phyloP scores from a whole-genome alignment of 2,329 filamentous ascomycete species.

The Xylaria sp. region DNA sequence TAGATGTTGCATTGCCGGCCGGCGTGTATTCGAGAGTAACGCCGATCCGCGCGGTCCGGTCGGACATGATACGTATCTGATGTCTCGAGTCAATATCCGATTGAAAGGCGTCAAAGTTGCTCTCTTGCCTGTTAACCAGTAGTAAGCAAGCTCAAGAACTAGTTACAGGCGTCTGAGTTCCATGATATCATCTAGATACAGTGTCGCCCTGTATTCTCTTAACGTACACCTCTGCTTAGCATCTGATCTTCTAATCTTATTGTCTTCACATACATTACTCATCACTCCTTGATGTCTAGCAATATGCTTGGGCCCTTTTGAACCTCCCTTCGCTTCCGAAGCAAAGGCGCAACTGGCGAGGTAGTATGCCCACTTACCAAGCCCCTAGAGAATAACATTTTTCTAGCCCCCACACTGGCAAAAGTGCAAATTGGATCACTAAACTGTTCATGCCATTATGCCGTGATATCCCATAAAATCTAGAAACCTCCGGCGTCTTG shows the following conservation, averaged over 20 bases:
- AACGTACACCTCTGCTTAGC: neutral
- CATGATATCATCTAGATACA: neutral
- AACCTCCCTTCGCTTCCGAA: neutral
- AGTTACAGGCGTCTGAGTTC: neutral
- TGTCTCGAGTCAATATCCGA: neutral
- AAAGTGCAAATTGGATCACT: neutral
- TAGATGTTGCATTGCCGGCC: constrained; percentile 6
- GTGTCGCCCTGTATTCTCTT: neutral
- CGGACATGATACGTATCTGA: constrained; percentile 3
- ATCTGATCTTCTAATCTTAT: neutral
- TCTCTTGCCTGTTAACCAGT: neutral
- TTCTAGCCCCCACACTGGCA: neutral
- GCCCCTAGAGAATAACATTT: neutral
- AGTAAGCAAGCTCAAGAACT: neutral
- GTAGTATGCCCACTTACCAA: neutral
- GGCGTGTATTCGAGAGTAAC: neutral
- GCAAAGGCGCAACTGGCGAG: neutral
- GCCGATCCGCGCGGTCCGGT: neutral
- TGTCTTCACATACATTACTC: no score
- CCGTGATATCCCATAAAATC: neutral
- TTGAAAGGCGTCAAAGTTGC: neutral
- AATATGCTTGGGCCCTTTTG: neutral
- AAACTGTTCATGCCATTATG: neutral
- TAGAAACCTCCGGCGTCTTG: neutral
- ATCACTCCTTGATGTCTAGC: no score